These are phyloP conservation scores for Citrus reticulata DNA, from an alignment of 345 rosid species.

Conservation along the genomic window DNA sequence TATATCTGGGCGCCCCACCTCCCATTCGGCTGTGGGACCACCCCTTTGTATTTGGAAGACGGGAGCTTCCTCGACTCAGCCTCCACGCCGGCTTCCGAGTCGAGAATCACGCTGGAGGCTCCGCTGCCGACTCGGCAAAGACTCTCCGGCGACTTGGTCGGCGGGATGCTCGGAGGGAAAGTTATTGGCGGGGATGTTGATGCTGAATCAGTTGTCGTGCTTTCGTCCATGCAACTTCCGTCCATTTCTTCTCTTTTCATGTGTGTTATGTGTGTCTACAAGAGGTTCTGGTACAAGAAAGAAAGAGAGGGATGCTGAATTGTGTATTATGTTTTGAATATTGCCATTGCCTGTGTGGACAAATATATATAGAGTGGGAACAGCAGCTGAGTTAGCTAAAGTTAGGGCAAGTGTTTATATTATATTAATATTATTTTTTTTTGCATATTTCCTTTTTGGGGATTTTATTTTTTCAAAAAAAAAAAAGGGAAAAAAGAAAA, in stretches of 20 bases:
- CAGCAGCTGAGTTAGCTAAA: not conserved
- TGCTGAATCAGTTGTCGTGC: slow-evolving; percentile 43
- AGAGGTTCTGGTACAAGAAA: not conserved
- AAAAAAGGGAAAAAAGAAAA: not conserved
- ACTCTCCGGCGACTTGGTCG: slow-evolving; percentile 29
- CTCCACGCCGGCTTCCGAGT: slow-evolving; percentile 54
- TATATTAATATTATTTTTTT: not conserved
- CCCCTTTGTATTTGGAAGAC: slow-evolving; percentile 87
- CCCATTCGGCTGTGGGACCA: slow-evolving; percentile 96
- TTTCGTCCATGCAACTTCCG: slow-evolving; percentile 50
- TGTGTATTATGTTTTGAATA: slow-evolving; percentile 12
- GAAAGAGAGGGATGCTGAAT: not conserved
- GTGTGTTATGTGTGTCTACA: not conserved
- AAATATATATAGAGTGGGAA: not conserved
- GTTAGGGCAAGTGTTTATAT: not conserved
- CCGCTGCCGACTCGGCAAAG: slow-evolving; percentile 62
- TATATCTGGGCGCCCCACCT: slow-evolving; percentile 98
- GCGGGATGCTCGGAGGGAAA: not conserved
- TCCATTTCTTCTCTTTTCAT: slow-evolving; percentile 32
- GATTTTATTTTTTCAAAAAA: not conserved
- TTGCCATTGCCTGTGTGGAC: not conserved
- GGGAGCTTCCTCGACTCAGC: slow-evolving; percentile 85
- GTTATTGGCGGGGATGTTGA: slow-evolving; percentile 29
- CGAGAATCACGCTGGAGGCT: slow-evolving; percentile 51
- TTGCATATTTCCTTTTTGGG: not conserved